Percentiles rank a stretch among this genome's conserved stretches.
phyloP scores from a whole-genome alignment of 2,329 filamentous ascomycete genomes.

The Lizonia empirigonia region DNA sequence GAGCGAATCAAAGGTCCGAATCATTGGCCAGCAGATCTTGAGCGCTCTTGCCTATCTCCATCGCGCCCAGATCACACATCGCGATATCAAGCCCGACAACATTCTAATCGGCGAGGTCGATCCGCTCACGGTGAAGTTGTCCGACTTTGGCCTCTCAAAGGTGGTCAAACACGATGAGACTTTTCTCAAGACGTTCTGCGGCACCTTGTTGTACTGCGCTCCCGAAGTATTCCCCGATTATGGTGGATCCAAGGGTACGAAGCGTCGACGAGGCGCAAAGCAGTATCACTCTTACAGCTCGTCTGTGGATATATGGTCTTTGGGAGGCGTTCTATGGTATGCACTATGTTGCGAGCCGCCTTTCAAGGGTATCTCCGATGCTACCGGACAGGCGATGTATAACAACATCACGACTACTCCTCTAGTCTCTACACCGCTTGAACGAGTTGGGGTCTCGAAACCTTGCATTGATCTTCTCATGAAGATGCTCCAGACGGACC shows the following conservation, averaged over 20 bases:
- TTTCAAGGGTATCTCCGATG: constrained; percentile 77
- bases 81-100: constrained; percentile 99
- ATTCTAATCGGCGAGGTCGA: constrained; percentile 78
- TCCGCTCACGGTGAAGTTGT: constrained; percentile 85
- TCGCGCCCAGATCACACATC: constrained; percentile 85
- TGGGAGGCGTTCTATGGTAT: constrained; percentile 90
- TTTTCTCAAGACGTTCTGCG: constrained; percentile 94
- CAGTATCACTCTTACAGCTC: constrained; percentile 75
- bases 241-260: constrained; percentile 67
- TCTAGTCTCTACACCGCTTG: constrained; percentile 70
- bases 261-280: constrained; percentile 62
- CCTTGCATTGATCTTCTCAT: constrained; percentile 74
- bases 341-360: constrained; percentile 80
- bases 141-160: constrained; percentile 96
- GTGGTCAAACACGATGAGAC: constrained; percentile 89
- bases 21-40: constrained; percentile 76
- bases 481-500: constrained; percentile 81
- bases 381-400: constrained; percentile 78
- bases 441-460: constrained; percentile 63
- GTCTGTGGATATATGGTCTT: constrained; percentile 94
- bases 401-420: constrained; percentile 82
- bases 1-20: constrained; percentile 69
- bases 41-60: constrained; percentile 87
- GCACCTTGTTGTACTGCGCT: constrained; percentile 92
- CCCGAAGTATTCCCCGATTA: constrained; percentile 94